Evolutionary conservation across 371 early-diverging fungal species (phyloP), one percentile per base, ranked within the genome.

Genomic region (Syncephalastrum monosporum): DNA sequence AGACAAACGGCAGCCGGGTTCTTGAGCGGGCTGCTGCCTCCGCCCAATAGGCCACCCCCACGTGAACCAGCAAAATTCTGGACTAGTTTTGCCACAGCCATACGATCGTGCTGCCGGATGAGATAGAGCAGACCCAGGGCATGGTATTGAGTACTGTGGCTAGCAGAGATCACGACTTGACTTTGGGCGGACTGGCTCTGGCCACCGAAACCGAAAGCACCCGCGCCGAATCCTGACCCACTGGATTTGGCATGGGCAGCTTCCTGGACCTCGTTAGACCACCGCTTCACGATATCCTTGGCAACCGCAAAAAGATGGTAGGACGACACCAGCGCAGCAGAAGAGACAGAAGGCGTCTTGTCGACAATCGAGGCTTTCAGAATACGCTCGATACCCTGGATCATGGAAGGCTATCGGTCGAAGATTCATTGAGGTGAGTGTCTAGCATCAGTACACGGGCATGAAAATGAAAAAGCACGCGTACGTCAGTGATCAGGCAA

Each of bases 341-440:
- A 91, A 17, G 96, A 86, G 14, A 97, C 94, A 50, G 84, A 83
- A 14, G 95, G 85, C 38, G 90, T 92, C 69, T 91, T 93, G 69
- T 99, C 99, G 42, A 98, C 96, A 68, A 99, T 95, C 0, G 97
- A 93, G 29, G 95, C 93, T 82, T 98, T 99, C 33, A 98, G 67
- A 70, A 97, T 92, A 55, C 98, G 87, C 77, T 99, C 99, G 60
- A 97, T 88, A 24, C 94, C 92, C 48, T 92, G 94, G 24, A 98
- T 74, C 94, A 94, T 97, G 42, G 95, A 91, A 21, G 89, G 86
- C 92, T 93, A 61, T 21, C 44, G 25, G 27, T 5, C 47, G 24
- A 33, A 19, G 16, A 21, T 21, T 41, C 7, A 29, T 45, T 2
- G 16, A 17, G 3, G 27, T 15, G 19, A 23, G 25, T 46, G 42